Conservation (phyloP, 2,329 filamentous ascomycete genomes). For the Sphaerulina musiva region DNA sequence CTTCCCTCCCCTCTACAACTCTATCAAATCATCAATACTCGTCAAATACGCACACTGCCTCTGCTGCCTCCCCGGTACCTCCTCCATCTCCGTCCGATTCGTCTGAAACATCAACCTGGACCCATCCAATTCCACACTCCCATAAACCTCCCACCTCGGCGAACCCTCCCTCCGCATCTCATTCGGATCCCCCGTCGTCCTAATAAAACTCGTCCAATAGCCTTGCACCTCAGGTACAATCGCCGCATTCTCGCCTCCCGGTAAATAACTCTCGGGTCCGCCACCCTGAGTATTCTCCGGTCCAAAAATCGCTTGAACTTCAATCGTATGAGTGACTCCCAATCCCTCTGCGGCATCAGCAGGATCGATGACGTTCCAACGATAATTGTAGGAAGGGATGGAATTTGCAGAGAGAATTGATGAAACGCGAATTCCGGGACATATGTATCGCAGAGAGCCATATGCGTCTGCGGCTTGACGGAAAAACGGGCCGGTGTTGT, state of each 20-base stretch:
- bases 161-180: constrained; percentile 40
- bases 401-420: constrained; percentile 37
- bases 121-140: constrained; percentile 9
- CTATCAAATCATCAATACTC: constrained; percentile 44
- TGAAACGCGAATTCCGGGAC: constrained; percentile 54
- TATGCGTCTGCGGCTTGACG: constrained; percentile 53
- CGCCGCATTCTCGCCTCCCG: constrained; percentile 47
- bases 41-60: constrained; percentile 46
- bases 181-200: constrained; percentile 59
- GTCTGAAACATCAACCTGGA: constrained; percentile 36
- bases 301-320: constrained; percentile 62
- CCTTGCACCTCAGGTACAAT: constrained; percentile 58
- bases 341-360: no score
- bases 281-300: constrained; percentile 47
- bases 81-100: constrained; percentile 38
- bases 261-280: constrained; percentile 51
- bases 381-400: constrained; percentile 58
- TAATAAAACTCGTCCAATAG: constrained; percentile 71
- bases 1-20: constrained; percentile 35
- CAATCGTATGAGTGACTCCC: constrained; percentile 62
- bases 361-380: constrained; percentile 58
- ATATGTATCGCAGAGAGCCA: constrained; percentile 60
- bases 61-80: constrained; percentile 33
- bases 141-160: constrained; percentile 49
- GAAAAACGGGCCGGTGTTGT: constrained; percentile 51